phyloP scores from a whole-genome alignment of 169 alveolate species.

The Plasmodium ovale region DNA sequence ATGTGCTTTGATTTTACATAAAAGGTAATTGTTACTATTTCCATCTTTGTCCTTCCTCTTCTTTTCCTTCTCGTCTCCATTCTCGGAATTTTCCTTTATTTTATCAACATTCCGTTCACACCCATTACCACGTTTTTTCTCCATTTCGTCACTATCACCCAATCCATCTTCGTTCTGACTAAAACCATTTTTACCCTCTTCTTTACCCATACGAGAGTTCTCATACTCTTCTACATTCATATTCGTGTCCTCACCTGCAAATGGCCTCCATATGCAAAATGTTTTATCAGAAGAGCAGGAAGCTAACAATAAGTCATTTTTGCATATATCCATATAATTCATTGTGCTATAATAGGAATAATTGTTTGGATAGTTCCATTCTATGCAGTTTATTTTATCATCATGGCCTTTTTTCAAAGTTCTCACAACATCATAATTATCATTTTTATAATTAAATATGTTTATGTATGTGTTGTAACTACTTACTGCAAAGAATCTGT shows the following conservation, averaged over 20 bases:
- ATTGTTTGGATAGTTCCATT: constrained; percentile 81
- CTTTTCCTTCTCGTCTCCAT: neutral
- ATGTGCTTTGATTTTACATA: constrained; percentile 79
- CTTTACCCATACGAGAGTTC: too few species aligned
- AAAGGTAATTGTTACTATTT: constrained; percentile 18
- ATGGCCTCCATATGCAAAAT: constrained; percentile 83
- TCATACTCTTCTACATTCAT: neutral
- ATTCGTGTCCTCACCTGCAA: constrained; percentile 14
- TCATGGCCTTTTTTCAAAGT: constrained; percentile 79
- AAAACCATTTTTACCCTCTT: neutral
- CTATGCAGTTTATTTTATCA: constrained; percentile 84
- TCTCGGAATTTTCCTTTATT: neutral
- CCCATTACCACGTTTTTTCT: neutral
- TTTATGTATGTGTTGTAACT: constrained; percentile 74
- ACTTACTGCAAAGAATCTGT: constrained; percentile 79
- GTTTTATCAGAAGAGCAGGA: constrained; percentile 85
- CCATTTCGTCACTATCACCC: neutral
- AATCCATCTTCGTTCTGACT: neutral
- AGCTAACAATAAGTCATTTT: constrained; percentile 78
- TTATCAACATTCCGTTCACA: neutral
- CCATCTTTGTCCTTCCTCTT: neutral
- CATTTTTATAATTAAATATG: constrained; percentile 75
- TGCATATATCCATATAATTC: constrained; percentile 54
- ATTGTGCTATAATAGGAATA: constrained; percentile 75
- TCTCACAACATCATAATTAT: constrained; percentile 73